Conservation (phyloP, 2,329 filamentous ascomycete genomes). For the Trichoderma hamatum region DNA sequence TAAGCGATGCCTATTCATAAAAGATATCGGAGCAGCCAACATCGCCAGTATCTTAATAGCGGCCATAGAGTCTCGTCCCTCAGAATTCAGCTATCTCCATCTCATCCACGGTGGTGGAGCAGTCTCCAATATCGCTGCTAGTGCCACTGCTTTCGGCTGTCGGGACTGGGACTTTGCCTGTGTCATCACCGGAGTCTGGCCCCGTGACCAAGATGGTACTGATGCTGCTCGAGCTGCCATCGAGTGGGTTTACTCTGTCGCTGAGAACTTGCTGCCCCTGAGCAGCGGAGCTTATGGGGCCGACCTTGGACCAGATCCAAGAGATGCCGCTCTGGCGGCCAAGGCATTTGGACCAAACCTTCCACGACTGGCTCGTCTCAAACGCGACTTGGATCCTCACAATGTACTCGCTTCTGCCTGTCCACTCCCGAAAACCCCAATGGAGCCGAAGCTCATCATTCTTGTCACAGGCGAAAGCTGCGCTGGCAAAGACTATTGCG, state of each 20-base stretch:
- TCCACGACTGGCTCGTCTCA: conserved; percentile 54
- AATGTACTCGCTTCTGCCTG: conserved; percentile 59
- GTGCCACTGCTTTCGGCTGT: conserved; percentile 62
- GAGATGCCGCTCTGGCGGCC: conserved; percentile 55
- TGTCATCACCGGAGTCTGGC: conserved; percentile 65
- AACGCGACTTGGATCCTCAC: conserved; percentile 51
- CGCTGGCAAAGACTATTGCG: conserved; percentile 64
- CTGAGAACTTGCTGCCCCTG: conserved; percentile 49
- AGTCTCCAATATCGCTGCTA: conserved; percentile 46
- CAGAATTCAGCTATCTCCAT: conserved; percentile 62
- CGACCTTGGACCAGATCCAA: conserved; percentile 64
- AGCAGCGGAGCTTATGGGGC: conserved; percentile 59
- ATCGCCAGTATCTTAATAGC: conserved; percentile 45
- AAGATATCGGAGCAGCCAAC: conserved; percentile 44
- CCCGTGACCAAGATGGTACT: conserved; percentile 54
- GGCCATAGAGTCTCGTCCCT: conserved; percentile 53
- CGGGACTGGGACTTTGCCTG: conserved; percentile 67
- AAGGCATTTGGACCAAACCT: conserved; percentile 61
- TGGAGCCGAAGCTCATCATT: conserved; percentile 52
- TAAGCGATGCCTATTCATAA: conserved; percentile 66
- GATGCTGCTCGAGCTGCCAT: conserved; percentile 43
- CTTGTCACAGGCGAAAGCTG: conserved; percentile 59
- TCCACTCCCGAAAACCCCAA: conserved; percentile 49
- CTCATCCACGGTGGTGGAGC: conserved; percentile 62
- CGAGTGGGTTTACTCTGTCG: conserved; percentile 61